Percentiles rank a stretch among this genome's conserved stretches.
phyloP scores from a whole-genome alignment of 1,284 basidiomycete genomes.

The Apiotrichum brassicae region DNA sequence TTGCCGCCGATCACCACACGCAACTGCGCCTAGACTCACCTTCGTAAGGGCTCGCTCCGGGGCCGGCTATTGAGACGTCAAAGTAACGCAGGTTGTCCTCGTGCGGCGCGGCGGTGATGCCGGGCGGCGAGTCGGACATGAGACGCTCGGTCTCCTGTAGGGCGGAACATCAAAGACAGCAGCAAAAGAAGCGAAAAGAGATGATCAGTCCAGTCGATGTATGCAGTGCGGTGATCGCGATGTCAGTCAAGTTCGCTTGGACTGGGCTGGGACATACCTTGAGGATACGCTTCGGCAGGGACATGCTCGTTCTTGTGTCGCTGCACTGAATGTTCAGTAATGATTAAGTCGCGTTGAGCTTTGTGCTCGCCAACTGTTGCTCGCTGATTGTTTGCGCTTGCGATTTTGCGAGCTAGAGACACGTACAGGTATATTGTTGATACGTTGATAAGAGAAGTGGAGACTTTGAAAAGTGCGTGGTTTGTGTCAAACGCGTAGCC shows the following conservation, averaged over 20 bases:
- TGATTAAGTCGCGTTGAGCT: too few species aligned
- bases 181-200: neutral
- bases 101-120: constrained; percentile 86
- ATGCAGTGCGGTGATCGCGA: too few species aligned
- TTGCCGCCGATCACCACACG: neutral
- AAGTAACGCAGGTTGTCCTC: constrained; percentile 98
- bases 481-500: too few species aligned
- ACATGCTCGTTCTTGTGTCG: too few species aligned
- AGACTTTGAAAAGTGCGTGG: too few species aligned
- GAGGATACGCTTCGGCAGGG: constrained; percentile 47
- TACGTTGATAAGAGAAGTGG: neutral
- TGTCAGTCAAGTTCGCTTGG: too few species aligned
- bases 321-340: too few species aligned
- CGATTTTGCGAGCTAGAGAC: too few species aligned
- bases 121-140: constrained; percentile 89
- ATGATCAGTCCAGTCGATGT: neutral
- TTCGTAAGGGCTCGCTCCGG: constrained; percentile 88
- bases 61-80: constrained; percentile 93
- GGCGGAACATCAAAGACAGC: neutral
- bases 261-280: constrained; percentile 39
- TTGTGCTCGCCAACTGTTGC: too few species aligned
- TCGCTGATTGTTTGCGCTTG: too few species aligned
- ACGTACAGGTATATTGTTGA: too few species aligned
- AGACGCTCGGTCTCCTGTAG: constrained; percentile 91
- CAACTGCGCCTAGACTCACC: constrained; percentile 54